Base-by-base conservation (phyloP, 768 basidiomycete species). In the Russula olivacea region DNA sequence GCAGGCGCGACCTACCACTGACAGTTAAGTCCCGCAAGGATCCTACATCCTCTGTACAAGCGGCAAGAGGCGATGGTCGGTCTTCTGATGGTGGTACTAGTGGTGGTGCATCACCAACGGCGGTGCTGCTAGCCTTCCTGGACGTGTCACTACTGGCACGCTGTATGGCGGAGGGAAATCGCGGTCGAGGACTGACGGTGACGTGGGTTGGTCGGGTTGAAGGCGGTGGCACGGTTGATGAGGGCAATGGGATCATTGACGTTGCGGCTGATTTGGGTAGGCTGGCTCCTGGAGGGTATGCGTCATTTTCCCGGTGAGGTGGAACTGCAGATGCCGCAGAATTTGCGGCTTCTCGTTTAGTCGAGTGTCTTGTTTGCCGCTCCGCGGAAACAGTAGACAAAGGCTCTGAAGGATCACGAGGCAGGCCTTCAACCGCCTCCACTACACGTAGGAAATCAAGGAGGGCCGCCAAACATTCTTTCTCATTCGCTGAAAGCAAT, bases 61-160 rank as follows among this genome's bases (percentile, higher is more conserved):
- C 66, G n/a, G 49, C 51, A 55, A 68, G 40, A 54, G 62, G 53
- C 59, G 67, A 70, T 69, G 71, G 17, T 58, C 59, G 19, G 54
- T 34, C 47, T 30, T 48, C 49, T 1, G 38, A 45, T 3, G 38
- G 50, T n/a, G n/a, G 41, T 12, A 28, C 19, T n/a, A 11, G 50
- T 14, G 47, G 43, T 4, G 38, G 43, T n/a, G 28, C 50, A 40
- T 58, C 53, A 25, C 63, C 57, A 59, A 65, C 56, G 34, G 68
- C 65, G n/a, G 67, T 68, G 51, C 67, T 68, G 48, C 67, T 68
- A 25, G 54, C 65, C 25, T 47, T 62, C 43, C 67, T 67, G n/a
- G 56, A 52, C 4, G 59, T 63, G 32, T 63, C 61, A n/a, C 60
- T 66, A 32, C 30, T 32, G 21, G 52, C 36, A 2, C 52, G 59